Conservation (phyloP, 1,284 basidiomycete species). For the Trichosporon faecale region DNA sequence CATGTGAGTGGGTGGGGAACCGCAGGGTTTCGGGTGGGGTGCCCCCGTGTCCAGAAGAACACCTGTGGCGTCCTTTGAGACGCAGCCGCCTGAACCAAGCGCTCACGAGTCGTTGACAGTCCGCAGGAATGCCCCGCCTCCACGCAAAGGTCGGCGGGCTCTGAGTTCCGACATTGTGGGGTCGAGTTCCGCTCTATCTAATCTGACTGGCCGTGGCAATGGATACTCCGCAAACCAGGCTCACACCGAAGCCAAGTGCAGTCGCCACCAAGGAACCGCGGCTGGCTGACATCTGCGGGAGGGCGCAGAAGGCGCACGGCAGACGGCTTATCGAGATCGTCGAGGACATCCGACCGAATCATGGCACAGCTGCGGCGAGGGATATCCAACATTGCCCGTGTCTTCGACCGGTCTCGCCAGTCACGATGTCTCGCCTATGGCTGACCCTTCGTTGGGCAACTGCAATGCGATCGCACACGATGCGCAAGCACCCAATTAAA, state of each 20-base stretch:
- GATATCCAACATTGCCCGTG: background rate
- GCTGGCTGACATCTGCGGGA: background rate
- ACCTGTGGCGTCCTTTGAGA: background rate
- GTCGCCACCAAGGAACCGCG: background rate
- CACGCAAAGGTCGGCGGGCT: background rate
- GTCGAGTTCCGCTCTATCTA: too few relatives aligned
- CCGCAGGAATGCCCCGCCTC: background rate
- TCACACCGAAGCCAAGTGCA: too few relatives aligned
- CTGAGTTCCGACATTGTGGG: background rate
- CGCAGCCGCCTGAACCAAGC: background rate
- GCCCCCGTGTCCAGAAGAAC: background rate
- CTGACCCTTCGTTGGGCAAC: too few relatives aligned
- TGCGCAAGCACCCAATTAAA: background rate
- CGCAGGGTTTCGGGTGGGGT: background rate
- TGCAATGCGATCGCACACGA: background rate
- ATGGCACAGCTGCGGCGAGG: too few relatives aligned
- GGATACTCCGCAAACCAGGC: too few relatives aligned
- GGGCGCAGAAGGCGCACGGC: background rate
- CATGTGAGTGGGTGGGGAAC: slow-evolving; percentile 1
- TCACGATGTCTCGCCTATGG: background rate
- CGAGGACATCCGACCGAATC: background rate
- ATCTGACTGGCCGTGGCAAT: background rate
- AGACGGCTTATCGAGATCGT: background rate
- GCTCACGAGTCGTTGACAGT: too few relatives aligned
- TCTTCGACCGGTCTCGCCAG: too few relatives aligned